These are phyloP conservation scores for Ascochyta rabiei DNA, from an alignment of 2,329 filamentous ascomycete species.

Conservation along the genomic window DNA sequence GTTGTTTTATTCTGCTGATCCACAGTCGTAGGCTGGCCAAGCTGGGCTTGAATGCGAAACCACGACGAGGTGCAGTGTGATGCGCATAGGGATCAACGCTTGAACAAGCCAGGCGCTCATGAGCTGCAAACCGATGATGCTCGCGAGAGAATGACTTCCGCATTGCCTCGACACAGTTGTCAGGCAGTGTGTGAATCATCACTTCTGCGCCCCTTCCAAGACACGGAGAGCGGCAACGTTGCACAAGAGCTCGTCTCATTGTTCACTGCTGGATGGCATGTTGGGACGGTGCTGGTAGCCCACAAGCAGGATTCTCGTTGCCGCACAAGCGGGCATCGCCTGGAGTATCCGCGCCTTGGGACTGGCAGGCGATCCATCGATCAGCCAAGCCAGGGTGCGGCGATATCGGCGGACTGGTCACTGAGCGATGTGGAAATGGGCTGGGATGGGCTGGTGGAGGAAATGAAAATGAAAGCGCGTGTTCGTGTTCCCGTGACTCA, in stretches of 20 bases:
- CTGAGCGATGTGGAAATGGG: constrained; percentile 16
- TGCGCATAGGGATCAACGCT: constrained; percentile 5
- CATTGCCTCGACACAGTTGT: constrained; percentile 1
- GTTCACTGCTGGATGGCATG: constrained; percentile 14
- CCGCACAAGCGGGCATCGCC: constrained; percentile 20
- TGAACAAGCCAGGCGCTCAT: constrained; percentile 21
- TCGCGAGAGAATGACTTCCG: constrained; percentile 18
- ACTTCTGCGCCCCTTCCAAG: constrained; percentile 16
- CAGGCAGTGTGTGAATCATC: too few species aligned
- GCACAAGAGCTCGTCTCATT: constrained; percentile 21
- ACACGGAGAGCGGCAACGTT: constrained; percentile 18
- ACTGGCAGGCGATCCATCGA: constrained; percentile 11
- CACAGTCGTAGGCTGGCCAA: neutral
- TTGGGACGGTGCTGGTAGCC: constrained; percentile 20
- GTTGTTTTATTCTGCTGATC: constrained; percentile 8
- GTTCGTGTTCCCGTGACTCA: constrained; percentile 48
- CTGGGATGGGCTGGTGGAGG: constrained; percentile 25
- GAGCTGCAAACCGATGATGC: constrained; percentile 3
- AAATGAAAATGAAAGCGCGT: constrained; percentile 28
- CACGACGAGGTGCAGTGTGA: constrained; percentile 6
- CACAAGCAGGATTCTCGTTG: constrained; percentile 1
- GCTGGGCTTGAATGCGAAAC: neutral
- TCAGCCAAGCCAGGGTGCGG: constrained; percentile 21
- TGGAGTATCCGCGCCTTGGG: constrained; percentile 38
- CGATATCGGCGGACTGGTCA: constrained; percentile 44